These are phyloP conservation scores for Endocarpon pusillum DNA, from an alignment of 495 filamentous ascomycete genomes.

Conservation along the genomic window DNA sequence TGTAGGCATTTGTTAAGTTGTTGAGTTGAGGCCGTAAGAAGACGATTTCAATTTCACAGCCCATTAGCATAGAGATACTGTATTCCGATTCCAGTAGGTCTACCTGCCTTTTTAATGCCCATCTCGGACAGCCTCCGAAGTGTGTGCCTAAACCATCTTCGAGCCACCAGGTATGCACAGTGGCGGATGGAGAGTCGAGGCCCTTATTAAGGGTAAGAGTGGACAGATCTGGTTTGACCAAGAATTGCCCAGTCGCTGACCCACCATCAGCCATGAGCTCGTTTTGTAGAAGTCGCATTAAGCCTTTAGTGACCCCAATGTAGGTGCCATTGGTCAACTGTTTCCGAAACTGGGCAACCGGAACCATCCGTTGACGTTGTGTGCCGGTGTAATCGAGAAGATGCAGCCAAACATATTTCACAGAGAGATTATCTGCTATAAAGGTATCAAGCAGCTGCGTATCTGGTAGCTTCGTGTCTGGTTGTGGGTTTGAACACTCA, in stretches of 20 bases:
- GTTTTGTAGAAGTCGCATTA: constrained; percentile 37
- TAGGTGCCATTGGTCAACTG: constrained; percentile 35
- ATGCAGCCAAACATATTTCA: constrained; percentile 51
- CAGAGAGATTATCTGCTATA: constrained; percentile 13
- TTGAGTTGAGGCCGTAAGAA: constrained; percentile 32
- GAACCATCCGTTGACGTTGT: constrained; percentile 50
- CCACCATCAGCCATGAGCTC: constrained; percentile 21
- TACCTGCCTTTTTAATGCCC: constrained; percentile 33
- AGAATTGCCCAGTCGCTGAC: constrained; percentile 37
- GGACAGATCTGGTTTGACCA: constrained; percentile 41
- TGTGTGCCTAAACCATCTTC: constrained; percentile 16
- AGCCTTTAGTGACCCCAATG: constrained; percentile 37
- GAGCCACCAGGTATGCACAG: constrained; percentile 40
- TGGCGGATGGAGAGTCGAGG: constrained; percentile 28
- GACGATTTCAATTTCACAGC: constrained; percentile 74
- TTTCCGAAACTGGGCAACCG: constrained; percentile 43
- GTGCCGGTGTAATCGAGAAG: constrained; percentile 67
- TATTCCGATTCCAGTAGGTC: constrained; percentile 21
- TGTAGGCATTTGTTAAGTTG: constrained; percentile 6
- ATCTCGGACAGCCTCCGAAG: constrained; percentile 38
- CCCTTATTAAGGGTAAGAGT: constrained; percentile 37
- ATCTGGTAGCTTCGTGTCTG: no score
- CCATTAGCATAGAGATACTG: constrained; percentile 39
- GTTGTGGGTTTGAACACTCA: not conserved
- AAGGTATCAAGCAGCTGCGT: constrained; percentile 11